Percentiles rank a stretch among this genome's conserved stretches.
These are phyloP conservation scores for Colletotrichum ledebouriae DNA, from an alignment of 2,329 filamentous ascomycete genomes.

Conservation along the genomic window DNA sequence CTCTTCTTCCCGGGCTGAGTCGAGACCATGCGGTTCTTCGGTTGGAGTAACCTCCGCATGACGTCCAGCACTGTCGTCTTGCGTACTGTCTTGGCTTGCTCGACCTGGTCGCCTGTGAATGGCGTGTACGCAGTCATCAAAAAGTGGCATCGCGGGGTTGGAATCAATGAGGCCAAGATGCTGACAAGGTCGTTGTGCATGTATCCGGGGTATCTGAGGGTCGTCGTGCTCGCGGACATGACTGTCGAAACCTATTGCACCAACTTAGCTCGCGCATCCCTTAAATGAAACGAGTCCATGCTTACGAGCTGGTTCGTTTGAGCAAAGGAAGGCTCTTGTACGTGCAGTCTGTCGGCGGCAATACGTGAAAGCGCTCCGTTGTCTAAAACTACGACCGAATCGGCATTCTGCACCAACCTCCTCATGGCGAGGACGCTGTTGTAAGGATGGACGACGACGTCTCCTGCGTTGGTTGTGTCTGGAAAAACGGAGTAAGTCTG, in stretches of 20 bases:
- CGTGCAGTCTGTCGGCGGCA: constrained; percentile 92
- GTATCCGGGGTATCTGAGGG: constrained; percentile 95
- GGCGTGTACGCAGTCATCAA: constrained; percentile 98
- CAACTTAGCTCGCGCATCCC: constrained; percentile 26
- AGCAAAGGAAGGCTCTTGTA: constrained; percentile 94
- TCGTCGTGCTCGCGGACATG: constrained; percentile 98
- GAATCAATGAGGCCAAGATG: constrained; percentile 95
- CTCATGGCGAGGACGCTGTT: constrained; percentile 96
- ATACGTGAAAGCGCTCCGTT: constrained; percentile 95
- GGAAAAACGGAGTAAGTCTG: constrained; percentile 99
- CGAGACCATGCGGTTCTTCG: constrained; percentile 99
- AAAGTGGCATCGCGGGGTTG: constrained; percentile 97
- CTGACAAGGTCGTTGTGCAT: constrained; percentile 99
- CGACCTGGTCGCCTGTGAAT: constrained; percentile 95
- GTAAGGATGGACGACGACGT: constrained; percentile 98
- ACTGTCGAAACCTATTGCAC: constrained; percentile 83
- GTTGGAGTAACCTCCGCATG: constrained; percentile 94
- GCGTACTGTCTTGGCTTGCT: constrained; percentile 96
- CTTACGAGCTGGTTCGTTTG: constrained; percentile 94
- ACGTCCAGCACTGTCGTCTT: constrained; percentile 99
- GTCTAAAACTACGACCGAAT: constrained; percentile 96
- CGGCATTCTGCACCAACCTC: constrained; percentile 92
- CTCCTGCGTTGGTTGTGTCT: constrained; percentile 86
- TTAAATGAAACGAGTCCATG: background rate
- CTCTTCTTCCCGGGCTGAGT: constrained; percentile 96